Evolutionary conservation across 2,329 filamentous ascomycete genomes (phyloP), one percentile per base, ranked within the genome.

Genomic region (Tothia fuscella): DNA sequence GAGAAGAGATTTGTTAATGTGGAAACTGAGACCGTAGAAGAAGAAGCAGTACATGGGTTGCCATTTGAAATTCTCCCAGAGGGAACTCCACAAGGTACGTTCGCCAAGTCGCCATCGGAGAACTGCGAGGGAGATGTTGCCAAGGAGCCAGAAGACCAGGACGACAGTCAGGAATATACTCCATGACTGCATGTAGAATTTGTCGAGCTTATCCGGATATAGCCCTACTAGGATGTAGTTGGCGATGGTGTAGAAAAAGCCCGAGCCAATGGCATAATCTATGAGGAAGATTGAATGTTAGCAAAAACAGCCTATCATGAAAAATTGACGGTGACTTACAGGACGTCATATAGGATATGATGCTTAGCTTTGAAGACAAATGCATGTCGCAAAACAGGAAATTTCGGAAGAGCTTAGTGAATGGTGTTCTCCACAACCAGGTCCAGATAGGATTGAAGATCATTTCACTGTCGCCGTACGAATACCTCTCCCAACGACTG

Each of bases 1-100:
- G 3, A 47, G 19, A 12, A 49, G 22, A 7, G 48, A 44, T 16
- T 37, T 31, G n/a, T 25, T 35, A n/a, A 49, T 16, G 35, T 49
- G 48, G 26, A 45, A 43, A 10, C 44, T 47, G 17, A 49, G 25
- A 9, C 47, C 47, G 22, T 44, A 43, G 28, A 49, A 48, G 35
- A 49, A 49, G 44, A 48, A 14, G 29, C 36, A 20, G 39, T 48
- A 48, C 38, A 49, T 42, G 25, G 47, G 38, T 10, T 35, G 40
- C 48, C 48, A 50, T 26, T 48, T 48, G 38, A 48, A 41, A 41
- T 40, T 48, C 21, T 48, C 47, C 31, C 43, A 19, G 6, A 48
- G 34, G 31, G 46, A 9, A 30, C 33, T n/a, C 14, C 16, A 35
- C 41, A 45, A 41, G 42, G 25, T 38, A 14, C 20, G 29, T 21